Conservation (phyloP, 257 asterid genomes). For the Gentiana straminea region DNA sequence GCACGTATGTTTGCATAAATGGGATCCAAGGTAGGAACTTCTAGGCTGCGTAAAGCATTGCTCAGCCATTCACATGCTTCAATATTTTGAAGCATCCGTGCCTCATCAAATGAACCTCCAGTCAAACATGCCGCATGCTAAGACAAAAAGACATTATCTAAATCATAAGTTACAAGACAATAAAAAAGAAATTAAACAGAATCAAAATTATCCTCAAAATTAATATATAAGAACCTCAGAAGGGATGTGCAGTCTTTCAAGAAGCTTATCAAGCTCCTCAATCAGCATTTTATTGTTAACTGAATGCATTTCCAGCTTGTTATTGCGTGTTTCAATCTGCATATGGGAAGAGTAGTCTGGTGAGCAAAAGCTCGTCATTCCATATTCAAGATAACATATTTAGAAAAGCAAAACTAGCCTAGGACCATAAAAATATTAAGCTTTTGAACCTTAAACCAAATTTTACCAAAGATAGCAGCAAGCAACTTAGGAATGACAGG, state of each 20-base stretch:
- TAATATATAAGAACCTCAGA: conserved; percentile 46
- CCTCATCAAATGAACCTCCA: conserved; percentile 87
- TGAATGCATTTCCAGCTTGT: conserved; percentile 97
- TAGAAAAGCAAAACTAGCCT: too few relatives aligned
- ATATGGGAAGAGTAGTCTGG: conserved; percentile 12
- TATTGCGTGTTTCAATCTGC: conserved; percentile 94
- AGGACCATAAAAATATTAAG: neutral
- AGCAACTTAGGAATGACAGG: too few relatives aligned
- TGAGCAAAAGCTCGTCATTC: too few relatives aligned
- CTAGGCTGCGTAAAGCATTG: conserved; percentile 52
- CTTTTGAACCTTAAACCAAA: too few relatives aligned
- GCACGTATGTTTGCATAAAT: conserved; percentile 58
- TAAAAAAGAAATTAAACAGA: conserved; percentile 1
- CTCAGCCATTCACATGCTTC: conserved; percentile 97
- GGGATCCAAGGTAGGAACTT: conserved; percentile 71
- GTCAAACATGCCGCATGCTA: conserved; percentile 66
- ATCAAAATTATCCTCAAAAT: neutral
- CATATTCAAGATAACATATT: neutral
- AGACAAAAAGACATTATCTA: conserved; percentile 17
- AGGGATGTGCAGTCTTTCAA: conserved; percentile 70
- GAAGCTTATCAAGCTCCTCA: conserved; percentile 93
- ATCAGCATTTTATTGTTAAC: conserved; percentile 75
- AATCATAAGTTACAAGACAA: conserved; percentile 3
- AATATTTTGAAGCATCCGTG: conserved; percentile 76
- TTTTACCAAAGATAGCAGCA: neutral